Percentiles rank a stretch among this genome's conserved stretches.
phyloP scores from a whole-genome alignment of 2,329 filamentous ascomycete species.

The Cercospora berteroae region DNA sequence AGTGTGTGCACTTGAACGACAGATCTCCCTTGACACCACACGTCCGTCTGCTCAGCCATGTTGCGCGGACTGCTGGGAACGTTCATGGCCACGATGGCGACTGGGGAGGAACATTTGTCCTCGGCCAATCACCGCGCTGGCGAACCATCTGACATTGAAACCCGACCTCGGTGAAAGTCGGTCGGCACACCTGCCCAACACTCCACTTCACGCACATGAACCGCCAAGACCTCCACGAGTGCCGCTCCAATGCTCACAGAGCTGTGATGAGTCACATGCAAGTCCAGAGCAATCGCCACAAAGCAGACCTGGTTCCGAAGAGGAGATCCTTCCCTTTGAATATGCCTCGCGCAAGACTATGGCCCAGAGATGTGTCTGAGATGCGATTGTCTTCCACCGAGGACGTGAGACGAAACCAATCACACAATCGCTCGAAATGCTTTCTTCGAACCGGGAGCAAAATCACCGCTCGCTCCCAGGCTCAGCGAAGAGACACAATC shows the following conservation, averaged over 20 bases:
- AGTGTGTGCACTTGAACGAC: not conserved
- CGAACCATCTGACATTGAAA: not conserved
- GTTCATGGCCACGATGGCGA: not conserved
- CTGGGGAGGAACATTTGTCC: not conserved
- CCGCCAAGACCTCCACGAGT: not conserved
- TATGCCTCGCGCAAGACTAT: not conserved
- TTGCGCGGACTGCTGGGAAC: not conserved
- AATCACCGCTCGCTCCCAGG: not conserved
- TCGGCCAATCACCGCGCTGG: not conserved
- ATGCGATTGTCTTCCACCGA: not conserved
- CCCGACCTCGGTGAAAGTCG: not conserved
- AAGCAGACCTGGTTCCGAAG: not conserved
- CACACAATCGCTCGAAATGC: not conserved
- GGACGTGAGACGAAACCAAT: not conserved
- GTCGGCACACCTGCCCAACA: not conserved
- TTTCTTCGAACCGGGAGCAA: not conserved
- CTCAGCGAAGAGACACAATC: not conserved
- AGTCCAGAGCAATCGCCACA: not conserved
- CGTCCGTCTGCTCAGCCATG: not conserved
- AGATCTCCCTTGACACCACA: not conserved
- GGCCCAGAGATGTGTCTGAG: not conserved
- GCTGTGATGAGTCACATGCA: not conserved
- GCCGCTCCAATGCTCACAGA: not conserved
- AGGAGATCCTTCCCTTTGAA: not conserved
- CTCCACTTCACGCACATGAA: not conserved